These are phyloP conservation scores for Kazachstania viticola DNA, from an alignment of 805 yeast genomes.

Conservation along the genomic window DNA sequence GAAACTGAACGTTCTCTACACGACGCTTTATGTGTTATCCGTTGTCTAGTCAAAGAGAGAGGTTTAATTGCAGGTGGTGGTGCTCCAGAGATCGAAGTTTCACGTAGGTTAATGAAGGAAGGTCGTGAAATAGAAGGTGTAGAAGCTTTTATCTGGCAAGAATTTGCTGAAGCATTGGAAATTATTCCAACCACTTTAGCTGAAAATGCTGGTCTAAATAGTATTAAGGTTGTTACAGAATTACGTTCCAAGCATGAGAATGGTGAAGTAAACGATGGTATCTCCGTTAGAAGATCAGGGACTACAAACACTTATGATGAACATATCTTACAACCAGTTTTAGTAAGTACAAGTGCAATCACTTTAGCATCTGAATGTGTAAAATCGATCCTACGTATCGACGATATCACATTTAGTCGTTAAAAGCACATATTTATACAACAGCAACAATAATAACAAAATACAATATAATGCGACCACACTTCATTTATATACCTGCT, in stretches of 20 bases:
- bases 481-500: too few relatives aligned
- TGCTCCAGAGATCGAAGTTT: conserved; percentile 89
- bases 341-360: conserved; percentile 89
- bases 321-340: conserved; percentile 91
- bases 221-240: conserved; percentile 85
- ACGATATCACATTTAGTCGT: conserved; percentile 90
- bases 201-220: conserved; percentile 88
- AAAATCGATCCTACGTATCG: conserved; percentile 89
- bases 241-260: conserved; percentile 80
- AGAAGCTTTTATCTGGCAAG: conserved; percentile 83
- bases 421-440: too few relatives aligned
- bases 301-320: conserved; percentile 86
- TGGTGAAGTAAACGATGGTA: conserved; percentile 92
- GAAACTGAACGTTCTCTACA: conserved; percentile 96
- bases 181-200: conserved; percentile 90
- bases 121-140: conserved; percentile 67
- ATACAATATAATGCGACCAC: too few relatives aligned
- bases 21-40: conserved; percentile 91
- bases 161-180: conserved; percentile 84
- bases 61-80: conserved; percentile 98
- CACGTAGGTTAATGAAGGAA: conserved; percentile 62
- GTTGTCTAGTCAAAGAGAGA: conserved; percentile 79
- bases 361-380: conserved; percentile 94
- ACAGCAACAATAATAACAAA: too few relatives aligned
- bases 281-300: conserved; percentile 87